Evolutionary conservation across 164 flowering plant genomes (phyloP).

Genomic region (Houttuynia cordata): DNA sequence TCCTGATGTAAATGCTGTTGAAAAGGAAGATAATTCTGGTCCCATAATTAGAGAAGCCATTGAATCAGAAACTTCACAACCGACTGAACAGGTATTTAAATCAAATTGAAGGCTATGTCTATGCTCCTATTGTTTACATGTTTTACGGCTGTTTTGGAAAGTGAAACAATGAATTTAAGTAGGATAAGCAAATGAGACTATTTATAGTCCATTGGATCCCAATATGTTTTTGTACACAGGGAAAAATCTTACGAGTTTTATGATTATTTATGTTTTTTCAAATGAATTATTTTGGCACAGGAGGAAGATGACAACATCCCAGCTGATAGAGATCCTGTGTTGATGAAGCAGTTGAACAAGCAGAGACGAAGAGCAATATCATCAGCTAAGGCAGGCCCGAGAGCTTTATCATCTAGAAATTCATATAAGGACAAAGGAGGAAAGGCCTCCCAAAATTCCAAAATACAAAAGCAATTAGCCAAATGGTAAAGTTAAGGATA

Average conservation of each 20-base stretch:
- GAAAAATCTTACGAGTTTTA: too few relatives aligned
- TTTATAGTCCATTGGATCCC: background rate
- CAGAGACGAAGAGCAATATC: slow-evolving; percentile 54
- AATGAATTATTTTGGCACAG: background rate
- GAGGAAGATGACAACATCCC: slow-evolving; percentile 11
- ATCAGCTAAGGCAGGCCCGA: slow-evolving; percentile 44
- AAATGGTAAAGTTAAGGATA: slow-evolving; percentile 25
- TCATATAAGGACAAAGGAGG: slow-evolving; percentile 82
- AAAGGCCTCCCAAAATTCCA: slow-evolving; percentile 38
- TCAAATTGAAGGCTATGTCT: background rate
- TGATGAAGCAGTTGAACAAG: slow-evolving; percentile 45
- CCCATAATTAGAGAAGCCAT: background rate
- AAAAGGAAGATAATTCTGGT: background rate
- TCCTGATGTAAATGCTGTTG: background rate
- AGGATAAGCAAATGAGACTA: background rate
- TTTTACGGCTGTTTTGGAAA: background rate
- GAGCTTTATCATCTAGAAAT: slow-evolving; percentile 42
- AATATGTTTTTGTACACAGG: too few relatives aligned
- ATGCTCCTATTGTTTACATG: background rate
- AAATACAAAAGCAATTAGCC: slow-evolving; percentile 40
- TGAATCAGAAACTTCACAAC: background rate
- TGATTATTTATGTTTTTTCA: too few relatives aligned
- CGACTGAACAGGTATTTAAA: background rate
- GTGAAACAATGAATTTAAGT: background rate
- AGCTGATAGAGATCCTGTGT: slow-evolving; percentile 29